Evolutionary conservation across 1,139 yeast genomes (phyloP), one percentile per base, ranked within the genome.

Genomic region (Lodderomyces elongisporus): DNA sequence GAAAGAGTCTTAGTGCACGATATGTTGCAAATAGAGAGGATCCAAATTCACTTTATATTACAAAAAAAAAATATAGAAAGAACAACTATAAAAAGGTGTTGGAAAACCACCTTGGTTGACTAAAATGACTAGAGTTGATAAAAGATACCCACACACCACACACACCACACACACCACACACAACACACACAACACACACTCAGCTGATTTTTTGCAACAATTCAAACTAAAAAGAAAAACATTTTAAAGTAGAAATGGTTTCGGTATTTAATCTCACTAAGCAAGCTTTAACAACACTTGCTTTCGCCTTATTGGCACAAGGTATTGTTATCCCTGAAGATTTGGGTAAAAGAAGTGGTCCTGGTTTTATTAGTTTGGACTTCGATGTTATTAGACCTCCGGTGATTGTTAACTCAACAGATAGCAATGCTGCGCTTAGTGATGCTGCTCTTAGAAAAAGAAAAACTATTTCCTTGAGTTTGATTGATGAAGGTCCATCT

Each of bases 261-360:
- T 38, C 37, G 14, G 18, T 41, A 25, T n/a, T 37, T 17, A 24
- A 35, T 17, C 39, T 41, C 27, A 41, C 44, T 13, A 29, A 35
- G 34, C 37, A 40, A 31, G 43, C 33, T 23, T 35, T 38, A 14
- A 16, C 35, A 22, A 22, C 43, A 17, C 32, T 41, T 23, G 42
- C 39, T 26, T 22, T 41, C 14, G 43, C 42, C 25, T 33, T 40
- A 26, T 28, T 39, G 14, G 43, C 30, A 25, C 37, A 40, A 22
- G 45, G 45, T 32, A 25, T 37, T 14, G 35, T 31, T 16, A 38
- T 40, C 23, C 33, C 36, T n/a, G 37, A 33, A 27, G 27, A 27
- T 17, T 27, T 28, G 14, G 28, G 20, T 17, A 38, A 36, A 27
- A 33, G 38, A 36, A 30, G 33, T 23, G 32, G 18, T 25, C 27